Conservation (phyloP, 495 filamentous ascomycete species). For the Aspergillus carlsbadensis region DNA sequence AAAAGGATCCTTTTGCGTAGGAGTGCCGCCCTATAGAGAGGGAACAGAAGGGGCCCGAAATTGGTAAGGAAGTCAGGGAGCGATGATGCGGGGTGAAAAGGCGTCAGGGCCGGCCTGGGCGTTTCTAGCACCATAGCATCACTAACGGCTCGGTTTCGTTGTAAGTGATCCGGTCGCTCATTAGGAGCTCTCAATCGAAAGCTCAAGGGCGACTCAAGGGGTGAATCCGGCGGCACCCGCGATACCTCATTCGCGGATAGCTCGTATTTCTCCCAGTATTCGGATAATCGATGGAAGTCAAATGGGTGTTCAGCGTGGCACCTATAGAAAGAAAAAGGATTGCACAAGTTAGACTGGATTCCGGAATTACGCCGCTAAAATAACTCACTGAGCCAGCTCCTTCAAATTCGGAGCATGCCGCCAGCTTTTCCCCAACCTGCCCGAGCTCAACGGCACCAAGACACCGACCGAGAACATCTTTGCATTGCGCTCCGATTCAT, state of each 20-base stretch:
- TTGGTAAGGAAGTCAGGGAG: constrained; percentile 71
- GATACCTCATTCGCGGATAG: constrained; percentile 45
- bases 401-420: constrained; percentile 76
- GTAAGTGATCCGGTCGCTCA: constrained; percentile 32
- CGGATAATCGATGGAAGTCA: constrained; percentile 61
- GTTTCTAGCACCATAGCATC: constrained; percentile 57
- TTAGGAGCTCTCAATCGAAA: constrained; percentile 42
- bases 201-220: constrained; percentile 56
- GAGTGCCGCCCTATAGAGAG: constrained; percentile 84
- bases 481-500: constrained; percentile 77
- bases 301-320: constrained; percentile 36
- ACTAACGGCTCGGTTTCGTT: constrained; percentile 39
- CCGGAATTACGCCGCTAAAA: background rate
- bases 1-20: constrained; percentile 86
- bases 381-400: constrained; percentile 65
- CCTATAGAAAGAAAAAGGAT: constrained; percentile 15
- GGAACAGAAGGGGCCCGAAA: constrained; percentile 89
- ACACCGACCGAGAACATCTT: constrained; percentile 89
- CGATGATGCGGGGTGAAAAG: constrained; percentile 83
- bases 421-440: constrained; percentile 86
- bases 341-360: background rate
- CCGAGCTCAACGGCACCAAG: constrained; percentile 82
- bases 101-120: constrained; percentile 67
- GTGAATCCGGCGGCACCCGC: constrained; percentile 34
- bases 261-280: constrained; percentile 75